Conservation (phyloP, 805 yeast genomes). For the Metschnikowia bowlesiae region DNA sequence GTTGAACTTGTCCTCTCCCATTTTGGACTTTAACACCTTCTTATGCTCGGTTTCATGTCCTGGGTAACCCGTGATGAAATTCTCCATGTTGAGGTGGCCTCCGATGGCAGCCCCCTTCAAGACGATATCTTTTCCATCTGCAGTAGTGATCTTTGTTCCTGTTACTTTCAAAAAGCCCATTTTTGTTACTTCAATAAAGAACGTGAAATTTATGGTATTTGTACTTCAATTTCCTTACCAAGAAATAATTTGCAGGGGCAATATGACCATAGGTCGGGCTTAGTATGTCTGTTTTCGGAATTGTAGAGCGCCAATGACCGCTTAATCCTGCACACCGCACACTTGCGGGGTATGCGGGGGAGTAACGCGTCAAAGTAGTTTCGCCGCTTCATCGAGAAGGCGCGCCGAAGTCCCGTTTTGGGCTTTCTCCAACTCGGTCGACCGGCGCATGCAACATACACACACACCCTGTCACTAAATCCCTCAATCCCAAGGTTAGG, state of each 20-base stretch:
- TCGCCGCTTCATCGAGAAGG: background rate
- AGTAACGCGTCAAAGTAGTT: background rate
- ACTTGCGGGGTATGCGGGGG: background rate
- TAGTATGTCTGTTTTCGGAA: too few relatives aligned
- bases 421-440: background rate
- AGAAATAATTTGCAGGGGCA: too few relatives aligned
- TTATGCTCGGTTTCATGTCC: conserved; percentile 53
- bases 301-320: too few relatives aligned
- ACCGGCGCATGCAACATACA: too few relatives aligned
- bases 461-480: too few relatives aligned
- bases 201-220: background rate
- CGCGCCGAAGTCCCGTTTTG: background rate
- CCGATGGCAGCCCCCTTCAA: conserved; percentile 48
- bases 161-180: conserved; percentile 34
- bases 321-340: background rate
- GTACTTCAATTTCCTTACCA: background rate
- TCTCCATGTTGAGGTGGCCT: conserved; percentile 52
- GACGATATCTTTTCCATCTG: conserved; percentile 33
- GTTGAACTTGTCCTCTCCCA: conserved; percentile 46
- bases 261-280: too few relatives aligned
- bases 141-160: conserved; percentile 48
- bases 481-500: too few relatives aligned
- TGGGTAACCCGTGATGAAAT: conserved; percentile 53
- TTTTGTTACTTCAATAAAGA: background rate
- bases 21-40: conserved; percentile 30